These are phyloP conservation scores for Eucalyptus cladocalyx DNA, from an alignment of 345 rosid species.

Conservation along the genomic window DNA sequence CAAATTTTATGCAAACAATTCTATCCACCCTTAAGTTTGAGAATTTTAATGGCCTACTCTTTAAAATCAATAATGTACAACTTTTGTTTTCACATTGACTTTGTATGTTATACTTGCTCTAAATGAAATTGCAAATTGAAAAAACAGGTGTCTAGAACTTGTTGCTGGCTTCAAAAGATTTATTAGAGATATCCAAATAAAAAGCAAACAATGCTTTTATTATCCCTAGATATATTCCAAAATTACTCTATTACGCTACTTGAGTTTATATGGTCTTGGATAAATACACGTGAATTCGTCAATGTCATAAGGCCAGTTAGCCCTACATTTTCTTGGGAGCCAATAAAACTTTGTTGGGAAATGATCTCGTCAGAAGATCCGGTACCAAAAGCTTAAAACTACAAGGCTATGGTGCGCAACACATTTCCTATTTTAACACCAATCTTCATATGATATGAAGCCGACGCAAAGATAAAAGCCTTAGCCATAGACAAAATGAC, in stretches of 20 bases:
- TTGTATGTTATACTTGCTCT: neutral
- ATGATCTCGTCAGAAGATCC: neutral
- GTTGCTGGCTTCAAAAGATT: neutral
- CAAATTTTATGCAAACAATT: neutral
- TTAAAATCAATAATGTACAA: neutral
- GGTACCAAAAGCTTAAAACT: neutral
- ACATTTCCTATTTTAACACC: neutral
- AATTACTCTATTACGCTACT: neutral
- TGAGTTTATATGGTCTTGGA: neutral
- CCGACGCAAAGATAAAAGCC: neutral
- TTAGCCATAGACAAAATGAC: neutral
- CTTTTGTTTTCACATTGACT: neutral
- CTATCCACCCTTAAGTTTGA: neutral
- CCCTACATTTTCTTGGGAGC: neutral
- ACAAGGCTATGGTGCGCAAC: accelerated
- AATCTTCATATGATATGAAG: neutral
- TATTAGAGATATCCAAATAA: neutral
- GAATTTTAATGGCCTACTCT: neutral
- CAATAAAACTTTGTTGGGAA: neutral
- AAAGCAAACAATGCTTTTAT: neutral
- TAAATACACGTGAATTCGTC: neutral
- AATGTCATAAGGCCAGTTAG: neutral
- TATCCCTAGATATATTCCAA: neutral
- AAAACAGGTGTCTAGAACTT: neutral
- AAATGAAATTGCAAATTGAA: neutral